Percentiles rank a stretch among this genome's conserved stretches.
phyloP scores from a whole-genome alignment of 352 stramenopile species.

The Globisporangium apiculatum region DNA sequence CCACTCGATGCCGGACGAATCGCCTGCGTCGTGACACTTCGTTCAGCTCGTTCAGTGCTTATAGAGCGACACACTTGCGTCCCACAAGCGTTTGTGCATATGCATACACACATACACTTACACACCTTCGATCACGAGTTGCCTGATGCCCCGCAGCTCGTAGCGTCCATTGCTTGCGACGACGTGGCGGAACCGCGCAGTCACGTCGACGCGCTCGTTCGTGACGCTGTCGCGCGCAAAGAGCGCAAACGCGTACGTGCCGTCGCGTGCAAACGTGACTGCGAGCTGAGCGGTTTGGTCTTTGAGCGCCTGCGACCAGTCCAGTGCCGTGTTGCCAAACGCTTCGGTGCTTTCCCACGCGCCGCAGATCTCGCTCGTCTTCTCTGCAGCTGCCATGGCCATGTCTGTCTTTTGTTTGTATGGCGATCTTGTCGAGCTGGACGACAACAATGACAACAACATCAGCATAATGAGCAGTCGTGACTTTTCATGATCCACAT shows the following conservation, averaged over 20 bases:
- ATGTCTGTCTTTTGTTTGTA: background rate
- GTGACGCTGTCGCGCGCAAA: conserved; percentile 9
- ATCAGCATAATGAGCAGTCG: background rate
- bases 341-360: conserved; percentile 61
- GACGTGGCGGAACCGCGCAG: conserved; percentile 44
- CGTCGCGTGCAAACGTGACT: conserved; percentile 31
- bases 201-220: conserved; percentile 35
- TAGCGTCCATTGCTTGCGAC: conserved; percentile 37
- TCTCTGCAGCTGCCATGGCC: background rate
- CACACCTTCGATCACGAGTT: conserved; percentile 23
- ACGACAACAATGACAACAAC: too few species aligned
- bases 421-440: background rate
- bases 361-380: conserved; percentile 13
- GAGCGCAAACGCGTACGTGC: conserved; percentile 34
- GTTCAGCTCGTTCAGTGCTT: too few species aligned
- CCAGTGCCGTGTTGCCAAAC: conserved; percentile 69
- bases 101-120: background rate
- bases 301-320: conserved; percentile 71
- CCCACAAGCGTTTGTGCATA: background rate
- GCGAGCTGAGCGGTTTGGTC: conserved; percentile 28
- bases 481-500: background rate
- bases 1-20: conserved; percentile 52
- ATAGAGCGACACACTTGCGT: background rate
- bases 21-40: conserved; percentile 13
- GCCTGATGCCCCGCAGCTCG: conserved; percentile 17